A percentile compares a stretch with the other conserved stretches of the same genome.
These are phyloP conservation scores for Haberlea rhodopensis DNA, from an alignment of 257 asterid genomes.

Conservation along the genomic window DNA sequence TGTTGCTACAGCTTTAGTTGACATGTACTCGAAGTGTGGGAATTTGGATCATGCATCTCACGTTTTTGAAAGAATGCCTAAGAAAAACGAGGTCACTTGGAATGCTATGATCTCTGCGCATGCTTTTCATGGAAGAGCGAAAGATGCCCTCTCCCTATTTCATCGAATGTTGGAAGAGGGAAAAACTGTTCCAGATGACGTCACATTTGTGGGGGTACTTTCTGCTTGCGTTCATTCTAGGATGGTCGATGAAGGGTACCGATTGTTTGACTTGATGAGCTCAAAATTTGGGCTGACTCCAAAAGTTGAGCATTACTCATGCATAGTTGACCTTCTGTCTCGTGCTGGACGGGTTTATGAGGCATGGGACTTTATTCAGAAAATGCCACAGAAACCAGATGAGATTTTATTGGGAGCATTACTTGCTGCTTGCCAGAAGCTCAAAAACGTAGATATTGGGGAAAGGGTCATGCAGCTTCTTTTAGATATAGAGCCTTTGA, in stretches of 20 bases:
- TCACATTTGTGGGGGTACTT: constrained; percentile 73
- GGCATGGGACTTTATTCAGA: constrained; percentile 85
- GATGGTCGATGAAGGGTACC: constrained; percentile 69
- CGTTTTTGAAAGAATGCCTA: constrained; percentile 64
- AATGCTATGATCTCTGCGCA: constrained; percentile 84
- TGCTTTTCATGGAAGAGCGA: constrained; percentile 72
- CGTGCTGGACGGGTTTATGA: constrained; percentile 80
- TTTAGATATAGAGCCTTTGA: constrained; percentile 73
- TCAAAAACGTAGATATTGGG: constrained; percentile 61
- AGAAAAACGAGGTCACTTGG: constrained; percentile 79
- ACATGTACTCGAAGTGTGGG: constrained; percentile 94
- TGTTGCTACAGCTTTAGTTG: constrained; percentile 76
- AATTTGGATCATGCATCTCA: constrained; percentile 54
- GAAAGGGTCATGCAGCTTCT: constrained; percentile 65
- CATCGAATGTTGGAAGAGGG: constrained; percentile 55
- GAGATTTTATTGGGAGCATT: constrained; percentile 70
- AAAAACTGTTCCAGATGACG: constrained; percentile 51
- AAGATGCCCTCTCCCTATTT: constrained; percentile 67
- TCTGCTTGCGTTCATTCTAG: constrained; percentile 94
- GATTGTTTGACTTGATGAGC: constrained; percentile 54
- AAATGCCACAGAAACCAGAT: constrained; percentile 82
- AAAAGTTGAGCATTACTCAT: constrained; percentile 79
- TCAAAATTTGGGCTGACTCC: constrained; percentile 65
- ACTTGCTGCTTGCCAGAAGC: constrained; percentile 80
- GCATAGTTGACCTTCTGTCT: constrained; percentile 87